Base-by-base conservation (phyloP, 2,329 filamentous ascomycete genomes). In the Biscogniauxia mediterranea region DNA sequence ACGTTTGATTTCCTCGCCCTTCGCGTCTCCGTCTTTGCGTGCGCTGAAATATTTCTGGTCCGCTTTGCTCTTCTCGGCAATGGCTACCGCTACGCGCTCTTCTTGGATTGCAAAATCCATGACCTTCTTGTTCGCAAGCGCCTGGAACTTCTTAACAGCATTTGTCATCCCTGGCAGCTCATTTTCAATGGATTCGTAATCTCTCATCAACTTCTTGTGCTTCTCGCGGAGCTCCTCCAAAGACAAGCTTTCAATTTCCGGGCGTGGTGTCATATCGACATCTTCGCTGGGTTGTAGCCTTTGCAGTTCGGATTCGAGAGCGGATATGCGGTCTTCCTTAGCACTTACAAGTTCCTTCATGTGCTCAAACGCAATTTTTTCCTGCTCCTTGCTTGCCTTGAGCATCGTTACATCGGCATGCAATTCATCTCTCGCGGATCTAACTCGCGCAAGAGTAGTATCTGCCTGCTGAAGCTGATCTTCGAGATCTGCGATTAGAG, bases 31-130 rank as follows among this genome's bases (percentile, higher is more conserved):
- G 68, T 93, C 90, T 74, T 97, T 97, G 82, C 96, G 93, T 8
- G 93, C 92, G 1, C 91, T 92, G 75, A 98, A 98, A 74, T 96
- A 99, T 77, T 98, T 98, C 73, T 98, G 94, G 71, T 99, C 95
- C 1, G 94, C 94, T 76, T 97, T 98, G 66, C 89, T 88, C 79
- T 99, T 99, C 77, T 99, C 93, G 0, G 92, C 91, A 50, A 86
- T 86, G 20, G 96, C 79, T 23, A 90, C 81, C 19, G 86, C 79
- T 46, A 94, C 81, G 64, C 89, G 90, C 60, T 97, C 93, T 77
- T 98, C 93, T 72, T 92, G 80, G 3, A 84, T 81, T 5, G 83
- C 80, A 57, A 91, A 87, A 64, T 97, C 93, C 69, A 89, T 84
- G 38, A 96, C 87, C 76, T 97, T 98, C 79, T 92, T 94, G 56